Evolutionary conservation across 2,329 filamentous ascomycete species (phyloP), one percentile per base, ranked within the genome.

Genomic region (Nakataea oryzae): DNA sequence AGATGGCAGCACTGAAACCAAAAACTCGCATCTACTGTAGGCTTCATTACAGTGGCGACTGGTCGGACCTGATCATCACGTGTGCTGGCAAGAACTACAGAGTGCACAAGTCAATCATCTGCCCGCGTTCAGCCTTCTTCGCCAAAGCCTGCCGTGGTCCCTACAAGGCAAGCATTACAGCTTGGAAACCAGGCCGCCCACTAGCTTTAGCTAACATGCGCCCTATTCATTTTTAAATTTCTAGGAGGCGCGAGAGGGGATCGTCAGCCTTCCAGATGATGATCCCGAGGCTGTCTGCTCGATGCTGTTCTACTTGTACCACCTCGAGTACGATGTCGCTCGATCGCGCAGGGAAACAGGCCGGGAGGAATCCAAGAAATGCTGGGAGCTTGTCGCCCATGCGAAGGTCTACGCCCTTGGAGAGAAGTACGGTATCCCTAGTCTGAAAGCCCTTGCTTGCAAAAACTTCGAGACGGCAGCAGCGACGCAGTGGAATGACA

Each of bases 61-160:
- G 57, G 7, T 61, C 54, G 17, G 54, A 61, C 4, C 32, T 61
- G 17, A 47, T 14, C 9, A 30, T 62, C 26, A n/a, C 32, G 27
- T 57, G 54, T 24, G 58, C 30, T 24, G 54, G 27, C 21, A 47
- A 54, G 24, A 27, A 29, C 13, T 63, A 60, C 47, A 9, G 54
- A 29, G 50, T 63, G 12, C 62, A 60, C 54, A 63, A 60, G 54
- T 24, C 58, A 7, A 63, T 60, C 34, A 57, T 63, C 8, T 63
- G 62, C 32, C 58, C 58, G 24, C 58, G 54, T 17, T 63, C 58
- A 21, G 28, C 29, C 28, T 50, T 60, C n/a, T 63, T 63, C 54
- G 54, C 47, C 3, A 28, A 2, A 2, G 60, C 60, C 13, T 56
- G 28, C 54, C 24, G 28, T 6, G 27, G 30, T 8, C 21, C 12